phyloP scores from a whole-genome alignment of 352 stramenopile species.

The Phytophthora palmivora region DNA sequence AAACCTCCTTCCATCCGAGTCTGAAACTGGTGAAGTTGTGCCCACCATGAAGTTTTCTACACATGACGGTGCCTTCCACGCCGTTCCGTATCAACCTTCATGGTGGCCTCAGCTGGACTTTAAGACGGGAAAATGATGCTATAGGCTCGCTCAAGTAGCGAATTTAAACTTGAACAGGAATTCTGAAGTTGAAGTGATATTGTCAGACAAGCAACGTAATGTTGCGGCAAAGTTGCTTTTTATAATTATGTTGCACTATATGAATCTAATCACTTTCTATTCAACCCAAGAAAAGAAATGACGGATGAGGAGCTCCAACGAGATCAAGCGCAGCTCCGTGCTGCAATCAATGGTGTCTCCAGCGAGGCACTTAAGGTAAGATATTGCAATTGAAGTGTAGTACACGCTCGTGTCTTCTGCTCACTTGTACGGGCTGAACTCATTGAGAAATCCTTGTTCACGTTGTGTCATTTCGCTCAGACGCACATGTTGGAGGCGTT shows the following conservation, averaged over 20 bases:
- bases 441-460: slow-evolving; percentile 22
- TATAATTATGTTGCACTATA: not conserved
- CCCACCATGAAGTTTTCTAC: slow-evolving; percentile 71
- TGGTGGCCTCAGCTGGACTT: slow-evolving; percentile 82
- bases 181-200: not conserved
- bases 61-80: slow-evolving; percentile 68
- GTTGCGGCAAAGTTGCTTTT: too few species aligned
- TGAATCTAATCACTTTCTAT: too few species aligned
- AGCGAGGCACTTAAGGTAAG: slow-evolving; percentile 46
- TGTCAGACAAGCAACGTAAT: too few species aligned
- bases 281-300: slow-evolving; percentile 39
- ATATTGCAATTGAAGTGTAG: not conserved
- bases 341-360: slow-evolving; percentile 41
- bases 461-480: slow-evolving; percentile 37
- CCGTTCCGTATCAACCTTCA: slow-evolving; percentile 71
- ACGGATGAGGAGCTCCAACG: slow-evolving; percentile 39
- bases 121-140: slow-evolving; percentile 77
- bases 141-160: slow-evolving; percentile 20
- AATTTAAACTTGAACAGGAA: slow-evolving; percentile 5
- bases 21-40: slow-evolving; percentile 33
- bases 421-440: slow-evolving; percentile 2
- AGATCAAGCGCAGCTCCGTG: slow-evolving; percentile 47
- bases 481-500: slow-evolving; percentile 79
- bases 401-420: not conserved
- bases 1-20: slow-evolving; percentile 59